Conservation (phyloP, 2,329 filamentous ascomycete species). For the Sphaerulina musiva region DNA sequence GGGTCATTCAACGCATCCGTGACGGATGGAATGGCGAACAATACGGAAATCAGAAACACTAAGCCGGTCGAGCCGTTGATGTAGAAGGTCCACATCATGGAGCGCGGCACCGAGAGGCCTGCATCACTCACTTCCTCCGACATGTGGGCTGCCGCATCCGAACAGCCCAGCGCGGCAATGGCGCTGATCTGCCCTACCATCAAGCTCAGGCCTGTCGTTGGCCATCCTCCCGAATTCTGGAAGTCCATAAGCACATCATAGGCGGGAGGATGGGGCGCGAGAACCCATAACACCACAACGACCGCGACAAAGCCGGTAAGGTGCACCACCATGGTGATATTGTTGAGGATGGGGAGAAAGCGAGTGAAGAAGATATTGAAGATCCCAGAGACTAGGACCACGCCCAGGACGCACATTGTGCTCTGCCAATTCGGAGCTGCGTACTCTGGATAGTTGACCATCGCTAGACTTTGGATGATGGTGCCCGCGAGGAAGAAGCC, state of each 20-base stretch:
- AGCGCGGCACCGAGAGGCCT: constrained; percentile 25
- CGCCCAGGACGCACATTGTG: constrained; percentile 17
- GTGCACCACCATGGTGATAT: constrained; percentile 18
- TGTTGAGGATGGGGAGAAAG: constrained; percentile 18
- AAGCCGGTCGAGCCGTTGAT: constrained; percentile 19
- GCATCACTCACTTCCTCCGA: constrained; percentile 24
- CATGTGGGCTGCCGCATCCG: constrained; percentile 21
- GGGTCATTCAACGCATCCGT: constrained; percentile 19
- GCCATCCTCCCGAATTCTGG: constrained; percentile 26
- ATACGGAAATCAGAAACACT: constrained; percentile 17
- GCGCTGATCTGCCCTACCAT: constrained; percentile 28
- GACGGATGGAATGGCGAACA: constrained; percentile 20
- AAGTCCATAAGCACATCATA: constrained; percentile 29
- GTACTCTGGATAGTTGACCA: constrained; percentile 19
- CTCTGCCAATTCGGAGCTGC: constrained; percentile 18
- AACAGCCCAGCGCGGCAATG: constrained; percentile 18
- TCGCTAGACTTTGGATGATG: constrained; percentile 19
- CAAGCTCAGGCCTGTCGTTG: constrained; percentile 25
- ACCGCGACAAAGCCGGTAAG: constrained; percentile 18
- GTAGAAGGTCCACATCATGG: constrained; percentile 27
- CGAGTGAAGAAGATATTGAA: constrained; percentile 20
- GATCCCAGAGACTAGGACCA: constrained; percentile 18
- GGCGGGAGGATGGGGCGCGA: constrained; percentile 21
- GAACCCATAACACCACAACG: constrained; percentile 16
- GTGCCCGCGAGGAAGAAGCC: constrained; percentile 21